phyloP scores from a whole-genome alignment of 169 alveolate species.

The Eimeria praecox region DNA sequence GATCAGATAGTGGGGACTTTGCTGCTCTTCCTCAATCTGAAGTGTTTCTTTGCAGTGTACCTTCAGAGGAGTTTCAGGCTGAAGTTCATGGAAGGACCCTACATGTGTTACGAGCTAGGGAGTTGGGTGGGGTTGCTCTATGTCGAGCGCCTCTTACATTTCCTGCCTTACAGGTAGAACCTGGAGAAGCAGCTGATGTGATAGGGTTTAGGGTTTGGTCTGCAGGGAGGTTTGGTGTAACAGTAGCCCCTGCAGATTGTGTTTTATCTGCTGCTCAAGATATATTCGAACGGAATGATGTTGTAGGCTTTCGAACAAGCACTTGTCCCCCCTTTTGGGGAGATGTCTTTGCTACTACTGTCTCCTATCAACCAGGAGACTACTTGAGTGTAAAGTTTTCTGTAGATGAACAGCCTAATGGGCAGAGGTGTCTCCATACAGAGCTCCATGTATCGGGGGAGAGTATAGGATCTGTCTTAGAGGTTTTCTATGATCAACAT shows the following conservation, averaged over 20 bases:
- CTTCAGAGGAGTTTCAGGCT: conserved; percentile 89
- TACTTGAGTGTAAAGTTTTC: conserved; percentile 89
- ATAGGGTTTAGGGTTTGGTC: conserved; percentile 89
- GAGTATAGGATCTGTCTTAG: conserved; percentile 94
- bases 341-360: conserved; percentile 91
- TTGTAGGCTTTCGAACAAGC: conserved; percentile 93
- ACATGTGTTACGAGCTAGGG: conserved; percentile 88
- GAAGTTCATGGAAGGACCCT: conserved; percentile 87
- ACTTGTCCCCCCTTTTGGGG: conserved; percentile 87
- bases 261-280: conserved; percentile 91
- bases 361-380: conserved; percentile 90
- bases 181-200: conserved; percentile 86
- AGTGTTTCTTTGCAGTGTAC: conserved; percentile 88
- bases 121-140: conserved; percentile 94
- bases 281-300: conserved; percentile 94
- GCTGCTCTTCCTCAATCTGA: conserved; percentile 72
- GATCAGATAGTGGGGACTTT: background rate
- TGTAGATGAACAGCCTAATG: conserved; percentile 86
- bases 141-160: conserved; percentile 93
- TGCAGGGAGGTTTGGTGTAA: conserved; percentile 95
- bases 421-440: conserved; percentile 91
- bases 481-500: conserved; percentile 92
- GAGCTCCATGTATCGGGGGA: conserved; percentile 94
- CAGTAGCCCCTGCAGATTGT: conserved; percentile 96
- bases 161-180: conserved; percentile 86